phyloP scores from a whole-genome alignment of 2,329 filamentous ascomycete species.

The Penicillium expansum region DNA sequence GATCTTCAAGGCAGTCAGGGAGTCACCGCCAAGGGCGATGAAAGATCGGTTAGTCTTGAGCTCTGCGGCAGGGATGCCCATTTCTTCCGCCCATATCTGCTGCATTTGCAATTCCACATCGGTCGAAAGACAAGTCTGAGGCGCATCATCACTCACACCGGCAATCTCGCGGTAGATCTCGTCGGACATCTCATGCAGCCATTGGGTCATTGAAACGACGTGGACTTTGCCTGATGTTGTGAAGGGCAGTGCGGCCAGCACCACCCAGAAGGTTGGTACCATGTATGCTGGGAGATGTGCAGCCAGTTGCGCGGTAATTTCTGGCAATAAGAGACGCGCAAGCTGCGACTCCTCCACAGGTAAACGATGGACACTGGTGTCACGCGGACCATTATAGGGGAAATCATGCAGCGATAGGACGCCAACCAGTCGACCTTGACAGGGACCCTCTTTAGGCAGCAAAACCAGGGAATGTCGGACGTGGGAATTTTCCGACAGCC shows the following conservation, averaged over 20 bases:
- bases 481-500: neutral
- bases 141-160: neutral
- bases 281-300: conserved; percentile 1
- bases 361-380: neutral
- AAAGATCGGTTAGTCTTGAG: conserved; percentile 1
- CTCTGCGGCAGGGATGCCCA: neutral
- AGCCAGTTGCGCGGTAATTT: neutral
- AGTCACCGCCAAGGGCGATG: conserved; percentile 2
- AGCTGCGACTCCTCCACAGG: neutral
- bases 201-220: conserved; percentile 1
- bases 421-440: neutral
- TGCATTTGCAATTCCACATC: neutral
- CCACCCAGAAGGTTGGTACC: conserved; percentile 3
- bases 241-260: conserved; percentile 1
- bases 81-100: neutral
- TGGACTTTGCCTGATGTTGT: conserved; percentile 4
- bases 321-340: neutral
- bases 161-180: conserved; percentile 2
- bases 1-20: conserved; percentile 2
- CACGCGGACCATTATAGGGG: neutral
- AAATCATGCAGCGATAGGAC: neutral
- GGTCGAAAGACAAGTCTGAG: neutral
- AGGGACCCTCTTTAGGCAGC: neutral
- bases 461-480: conserved; percentile 1
- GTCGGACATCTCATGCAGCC: conserved; percentile 1